These are phyloP conservation scores for Entomortierella parvispora DNA, from an alignment of 192 early-diverging fungal genomes.

Conservation along the genomic window DNA sequence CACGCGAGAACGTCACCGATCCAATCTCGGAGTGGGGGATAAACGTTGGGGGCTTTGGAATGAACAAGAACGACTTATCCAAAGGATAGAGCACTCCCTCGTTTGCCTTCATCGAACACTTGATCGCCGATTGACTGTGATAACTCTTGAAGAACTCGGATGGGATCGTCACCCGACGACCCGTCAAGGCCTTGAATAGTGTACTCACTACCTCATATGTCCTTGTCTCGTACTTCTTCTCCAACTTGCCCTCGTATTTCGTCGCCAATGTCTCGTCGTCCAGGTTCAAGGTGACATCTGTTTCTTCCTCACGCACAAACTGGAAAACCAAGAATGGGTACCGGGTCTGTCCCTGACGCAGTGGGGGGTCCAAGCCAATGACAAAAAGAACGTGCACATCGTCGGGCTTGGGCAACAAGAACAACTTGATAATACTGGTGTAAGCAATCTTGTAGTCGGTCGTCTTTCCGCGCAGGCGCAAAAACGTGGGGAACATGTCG, in stretches of 20 bases:
- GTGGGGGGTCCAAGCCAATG: conserved; percentile 93
- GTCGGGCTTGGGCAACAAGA: conserved; percentile 93
- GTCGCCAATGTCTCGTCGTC: conserved; percentile 77
- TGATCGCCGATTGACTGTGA: conserved; percentile 83
- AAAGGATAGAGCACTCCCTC: conserved; percentile 95
- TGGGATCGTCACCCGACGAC: conserved; percentile 79
- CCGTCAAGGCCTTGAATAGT: conserved; percentile 85
- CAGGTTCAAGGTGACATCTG: conserved; percentile 83
- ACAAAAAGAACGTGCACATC: conserved; percentile 93
- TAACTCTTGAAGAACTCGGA: conserved; percentile 67
- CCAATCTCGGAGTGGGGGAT: conserved; percentile 88
- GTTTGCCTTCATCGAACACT: conserved; percentile 97
- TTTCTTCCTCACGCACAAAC: conserved; percentile 93
- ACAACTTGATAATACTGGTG: conserved; percentile 83
- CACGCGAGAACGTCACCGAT: conserved; percentile 90
- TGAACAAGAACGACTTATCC: conserved; percentile 93
- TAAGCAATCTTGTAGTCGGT: conserved; percentile 98
- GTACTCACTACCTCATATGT: conserved; percentile 87
- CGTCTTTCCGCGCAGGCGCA: conserved; percentile 96
- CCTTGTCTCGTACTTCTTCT: conserved; percentile 87
- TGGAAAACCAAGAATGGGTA: conserved; percentile 97
- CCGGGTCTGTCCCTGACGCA: conserved; percentile 96
- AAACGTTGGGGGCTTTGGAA: conserved; percentile 93
- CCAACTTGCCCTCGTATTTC: conserved; percentile 80
- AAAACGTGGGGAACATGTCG: conserved; percentile 89